Conservation (phyloP, 2,329 filamentous ascomycete species). For the Phaeoacremonium minimum region DNA sequence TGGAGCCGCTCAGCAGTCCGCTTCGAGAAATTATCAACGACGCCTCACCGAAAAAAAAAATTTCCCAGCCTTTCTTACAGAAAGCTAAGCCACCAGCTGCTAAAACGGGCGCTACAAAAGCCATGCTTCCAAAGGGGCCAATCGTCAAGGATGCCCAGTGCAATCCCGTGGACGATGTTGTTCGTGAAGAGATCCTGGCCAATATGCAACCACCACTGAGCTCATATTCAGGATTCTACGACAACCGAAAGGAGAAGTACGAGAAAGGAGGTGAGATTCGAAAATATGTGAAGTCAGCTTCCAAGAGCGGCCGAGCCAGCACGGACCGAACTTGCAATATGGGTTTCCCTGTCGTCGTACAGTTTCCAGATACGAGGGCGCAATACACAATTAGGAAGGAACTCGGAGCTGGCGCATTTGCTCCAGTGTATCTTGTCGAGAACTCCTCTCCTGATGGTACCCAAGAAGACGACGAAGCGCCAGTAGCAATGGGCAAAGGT, state of each 20-base stretch:
- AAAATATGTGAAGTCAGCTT: slow-evolving; percentile 68
- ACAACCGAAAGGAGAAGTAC: slow-evolving; percentile 60
- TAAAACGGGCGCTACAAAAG: slow-evolving; percentile 18
- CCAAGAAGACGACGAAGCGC: slow-evolving; percentile 38
- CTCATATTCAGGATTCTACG: slow-evolving; percentile 75
- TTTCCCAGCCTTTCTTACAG: slow-evolving; percentile 43
- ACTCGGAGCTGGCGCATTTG: slow-evolving; percentile 89
- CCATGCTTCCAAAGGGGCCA: slow-evolving; percentile 54
- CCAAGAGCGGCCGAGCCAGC: slow-evolving; percentile 50
- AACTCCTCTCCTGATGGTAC: slow-evolving; percentile 52
- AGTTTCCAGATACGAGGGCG: slow-evolving; percentile 60
- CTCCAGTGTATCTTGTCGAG: slow-evolving; percentile 89
- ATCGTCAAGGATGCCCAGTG: slow-evolving; percentile 81
- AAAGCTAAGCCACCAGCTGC: slow-evolving; percentile 31
- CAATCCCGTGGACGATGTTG: slow-evolving; percentile 78
- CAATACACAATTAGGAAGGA: slow-evolving; percentile 79
- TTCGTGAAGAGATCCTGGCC: slow-evolving; percentile 71
- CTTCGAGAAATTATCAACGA: slow-evolving; percentile 61
- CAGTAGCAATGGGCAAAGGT: slow-evolving; percentile 55
- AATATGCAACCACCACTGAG: slow-evolving; percentile 69
- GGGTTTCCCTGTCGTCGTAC: slow-evolving; percentile 57
- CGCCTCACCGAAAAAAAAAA: slow-evolving; percentile 37
- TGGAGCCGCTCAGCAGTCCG: slow-evolving; percentile 61
- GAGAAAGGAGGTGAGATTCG: slow-evolving; percentile 73
- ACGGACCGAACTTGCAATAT: slow-evolving; percentile 60